These are phyloP conservation scores for Lunasporangiospora selenospora DNA, from an alignment of 192 early-diverging fungal genomes.

Conservation along the genomic window DNA sequence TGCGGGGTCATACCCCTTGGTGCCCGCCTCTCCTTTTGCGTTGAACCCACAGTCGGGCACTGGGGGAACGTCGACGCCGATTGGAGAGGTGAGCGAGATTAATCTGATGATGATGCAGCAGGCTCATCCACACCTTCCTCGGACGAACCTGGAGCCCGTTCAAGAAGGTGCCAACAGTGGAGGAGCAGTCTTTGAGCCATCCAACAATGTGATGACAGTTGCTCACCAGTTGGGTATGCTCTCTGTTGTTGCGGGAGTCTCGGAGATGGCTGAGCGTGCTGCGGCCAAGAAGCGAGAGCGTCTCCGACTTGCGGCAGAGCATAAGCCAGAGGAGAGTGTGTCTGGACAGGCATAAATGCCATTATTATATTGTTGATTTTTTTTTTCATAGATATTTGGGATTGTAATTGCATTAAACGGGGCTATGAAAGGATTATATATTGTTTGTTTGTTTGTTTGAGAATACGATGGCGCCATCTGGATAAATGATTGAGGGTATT, in stretches of 20 bases:
- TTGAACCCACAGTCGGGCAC: slow-evolving; percentile 32
- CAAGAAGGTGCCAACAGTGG: slow-evolving; percentile 14
- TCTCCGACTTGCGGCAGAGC: slow-evolving; percentile 21
- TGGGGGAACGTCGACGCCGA: not conserved
- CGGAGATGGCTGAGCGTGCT: slow-evolving; percentile 33
- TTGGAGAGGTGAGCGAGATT: not conserved
- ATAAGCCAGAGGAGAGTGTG: slow-evolving; percentile 7
- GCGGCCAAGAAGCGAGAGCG: slow-evolving; percentile 43
- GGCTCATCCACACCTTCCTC: slow-evolving; percentile 10
- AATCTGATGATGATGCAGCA: slow-evolving; percentile 21
- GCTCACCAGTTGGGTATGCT: slow-evolving; percentile 34
- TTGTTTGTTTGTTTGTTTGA: not conserved
- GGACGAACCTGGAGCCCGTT: slow-evolving; percentile 1
- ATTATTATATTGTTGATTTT: too few species aligned
- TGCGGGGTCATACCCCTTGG: not conserved
- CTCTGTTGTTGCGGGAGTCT: slow-evolving; percentile 30
- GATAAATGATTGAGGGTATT: too few species aligned
- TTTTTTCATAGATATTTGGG: too few species aligned
- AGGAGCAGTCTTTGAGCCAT: slow-evolving; percentile 15
- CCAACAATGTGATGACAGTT: slow-evolving; percentile 23
- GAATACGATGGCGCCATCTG: too few species aligned
- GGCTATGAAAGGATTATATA: not conserved
- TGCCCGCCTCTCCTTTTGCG: slow-evolving; percentile 31
- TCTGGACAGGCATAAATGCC: too few species aligned
- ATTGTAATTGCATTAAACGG: too few species aligned